Conservation (phyloP, 805 yeast species). For the Saccharomyces mikatae region DNA sequence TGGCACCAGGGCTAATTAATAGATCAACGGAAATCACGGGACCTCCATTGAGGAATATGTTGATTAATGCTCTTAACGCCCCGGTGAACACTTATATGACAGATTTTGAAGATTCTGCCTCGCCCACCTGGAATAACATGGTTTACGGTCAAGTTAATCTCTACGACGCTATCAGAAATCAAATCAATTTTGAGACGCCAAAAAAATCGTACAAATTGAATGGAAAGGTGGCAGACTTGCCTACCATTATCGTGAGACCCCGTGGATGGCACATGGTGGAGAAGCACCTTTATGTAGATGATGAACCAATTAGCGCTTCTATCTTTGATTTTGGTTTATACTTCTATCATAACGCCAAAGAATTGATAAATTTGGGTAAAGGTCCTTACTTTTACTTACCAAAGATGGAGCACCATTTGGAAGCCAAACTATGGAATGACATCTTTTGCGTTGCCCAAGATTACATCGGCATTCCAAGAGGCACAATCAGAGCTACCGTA, state of each 20-base stretch:
- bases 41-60: conserved; percentile 79
- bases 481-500: conserved; percentile 74
- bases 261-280: conserved; percentile 85
- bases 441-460: conserved; percentile 72
- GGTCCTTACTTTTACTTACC: conserved; percentile 82
- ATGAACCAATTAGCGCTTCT: conserved; percentile 71
- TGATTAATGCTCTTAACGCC: conserved; percentile 72
- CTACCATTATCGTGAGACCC: conserved; percentile 77
- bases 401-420: conserved; percentile 80
- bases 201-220: conserved; percentile 40
- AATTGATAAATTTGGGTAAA: conserved; percentile 51
- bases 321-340: conserved; percentile 72
- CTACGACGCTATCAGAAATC: conserved; percentile 66
- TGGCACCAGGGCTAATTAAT: conserved; percentile 65
- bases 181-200: conserved; percentile 42
- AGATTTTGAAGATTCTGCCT: conserved; percentile 76
- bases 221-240: conserved; percentile 39
- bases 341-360: conserved; percentile 66
- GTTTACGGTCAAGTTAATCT: conserved; percentile 75
- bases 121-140: conserved; percentile 78
- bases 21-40: conserved; percentile 81
- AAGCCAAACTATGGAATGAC: conserved; percentile 79
- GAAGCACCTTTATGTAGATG: conserved; percentile 61
- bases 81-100: conserved; percentile 78
- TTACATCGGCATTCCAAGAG: conserved; percentile 57